phyloP scores from a whole-genome alignment of 768 basidiomycete species.

The Ramaria sp. region DNA sequence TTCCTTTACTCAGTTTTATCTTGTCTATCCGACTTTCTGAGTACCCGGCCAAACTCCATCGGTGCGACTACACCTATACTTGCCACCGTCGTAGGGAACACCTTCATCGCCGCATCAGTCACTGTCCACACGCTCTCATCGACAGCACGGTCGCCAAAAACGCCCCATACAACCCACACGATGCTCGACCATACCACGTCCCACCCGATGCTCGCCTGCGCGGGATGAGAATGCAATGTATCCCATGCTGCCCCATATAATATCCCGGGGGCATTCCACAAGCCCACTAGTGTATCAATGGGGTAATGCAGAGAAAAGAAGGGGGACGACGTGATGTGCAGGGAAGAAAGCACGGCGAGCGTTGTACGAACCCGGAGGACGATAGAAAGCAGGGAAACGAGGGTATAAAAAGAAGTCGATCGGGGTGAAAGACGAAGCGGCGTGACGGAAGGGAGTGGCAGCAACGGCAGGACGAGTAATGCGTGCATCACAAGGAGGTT shows the following conservation, averaged over 20 bases:
- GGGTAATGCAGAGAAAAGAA: constrained; percentile 1
- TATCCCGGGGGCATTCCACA: constrained; percentile 11
- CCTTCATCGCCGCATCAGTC: background rate
- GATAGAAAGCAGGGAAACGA: constrained; percentile 23
- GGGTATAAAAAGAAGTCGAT: constrained; percentile 25
- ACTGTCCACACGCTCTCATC: background rate
- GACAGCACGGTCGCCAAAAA: background rate
- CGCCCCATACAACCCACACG: background rate
- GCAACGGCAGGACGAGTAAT: constrained; percentile 41
- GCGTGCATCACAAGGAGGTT: constrained; percentile 54
- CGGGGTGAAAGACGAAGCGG: constrained; percentile 15
- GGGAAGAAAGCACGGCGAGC: constrained; percentile 16
- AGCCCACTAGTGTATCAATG: background rate
- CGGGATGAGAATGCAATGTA: constrained; percentile 40
- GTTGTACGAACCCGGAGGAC: constrained; percentile 27
- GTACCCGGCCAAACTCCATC: constrained; percentile 1
- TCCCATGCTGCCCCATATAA: constrained; percentile 24
- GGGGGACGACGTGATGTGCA: constrained; percentile 11
- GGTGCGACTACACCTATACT: background rate
- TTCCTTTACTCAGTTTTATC: background rate
- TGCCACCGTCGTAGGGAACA: background rate
- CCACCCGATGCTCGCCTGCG: constrained; percentile 54
- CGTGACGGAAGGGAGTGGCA: constrained; percentile 17
- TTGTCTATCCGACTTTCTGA: background rate
- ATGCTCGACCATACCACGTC: constrained; percentile 47